Base-by-base conservation (phyloP, 2,329 filamentous ascomycete genomes). In the Xylariaceae sp. region DNA sequence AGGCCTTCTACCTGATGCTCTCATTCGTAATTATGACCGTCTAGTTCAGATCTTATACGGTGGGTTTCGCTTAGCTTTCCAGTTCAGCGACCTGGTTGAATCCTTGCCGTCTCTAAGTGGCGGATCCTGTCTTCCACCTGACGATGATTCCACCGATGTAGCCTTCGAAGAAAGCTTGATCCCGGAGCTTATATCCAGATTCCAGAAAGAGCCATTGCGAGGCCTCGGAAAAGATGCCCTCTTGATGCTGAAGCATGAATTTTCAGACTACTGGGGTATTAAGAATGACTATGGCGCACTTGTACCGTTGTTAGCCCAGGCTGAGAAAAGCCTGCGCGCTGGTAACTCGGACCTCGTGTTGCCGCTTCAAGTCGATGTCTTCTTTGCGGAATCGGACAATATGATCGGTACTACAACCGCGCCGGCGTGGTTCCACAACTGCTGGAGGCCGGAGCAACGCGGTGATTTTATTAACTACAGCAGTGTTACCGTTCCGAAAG, bases 201-300 rank as follows among this genome's bases (percentile, higher is more conserved):
- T 59, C 5, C 58, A 46, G 22, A 37, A 30, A 7, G 56, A 63
- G 40, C 41, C 45, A 15, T 10, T 55, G 1, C 48, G 54, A 12
- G 62, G 62, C 10, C 32, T 64, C 15, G 47, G 61, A 1, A 49
- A 62, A 46, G 61, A 64, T 30, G 54, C 48, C 5, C 50, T 62
- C 9, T 34, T 64, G 15, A 54, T 64, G 2, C 18, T 64, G n/a
- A 63, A 63, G 45, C 46, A 53, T 7, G 53, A 56, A 12, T 47
- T 56, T 5, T 56, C 57, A 3, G 58, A 47, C 9, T 59, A 36
- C 26, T 63, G 62, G 62, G 61, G 60, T 13, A 26, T 26, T 1
- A 60, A 60, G 62, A 39, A 34, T 5, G 61, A 64, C 16, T 55
- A 60, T 7, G 60, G 63, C 45, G 54, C 37, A 8, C 55, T 61